These are phyloP conservation scores for Amanita muscaria DNA, from an alignment of 768 basidiomycete species.

Conservation along the genomic window DNA sequence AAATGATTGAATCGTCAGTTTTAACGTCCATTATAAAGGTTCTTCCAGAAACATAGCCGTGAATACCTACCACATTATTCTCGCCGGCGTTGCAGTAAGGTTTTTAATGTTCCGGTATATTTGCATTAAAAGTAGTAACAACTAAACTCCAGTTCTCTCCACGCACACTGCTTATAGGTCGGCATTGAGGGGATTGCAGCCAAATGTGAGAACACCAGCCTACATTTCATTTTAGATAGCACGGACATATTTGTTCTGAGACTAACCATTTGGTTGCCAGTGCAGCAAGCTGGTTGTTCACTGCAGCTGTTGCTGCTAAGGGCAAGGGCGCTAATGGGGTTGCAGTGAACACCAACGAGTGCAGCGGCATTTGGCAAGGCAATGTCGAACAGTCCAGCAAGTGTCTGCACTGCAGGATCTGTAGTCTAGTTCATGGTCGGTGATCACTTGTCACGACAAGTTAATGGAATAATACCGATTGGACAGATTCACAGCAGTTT, in stretches of 20 bases:
- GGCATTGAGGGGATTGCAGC: constrained; percentile 18
- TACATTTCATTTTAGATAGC: not conserved
- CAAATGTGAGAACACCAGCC: constrained; percentile 14
- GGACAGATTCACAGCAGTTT: constrained; percentile 17
- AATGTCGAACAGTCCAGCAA: not conserved
- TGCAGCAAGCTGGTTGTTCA: constrained; percentile 26
- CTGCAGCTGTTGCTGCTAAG: constrained; percentile 14
- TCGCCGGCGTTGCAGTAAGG: too few relatives aligned
- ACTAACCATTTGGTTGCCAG: constrained; percentile 16
- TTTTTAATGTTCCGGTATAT: too few relatives aligned
- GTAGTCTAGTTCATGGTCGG: not conserved
- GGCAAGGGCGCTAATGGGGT: constrained; percentile 13
- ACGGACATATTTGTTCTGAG: not conserved
- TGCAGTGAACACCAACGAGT: constrained; percentile 15
- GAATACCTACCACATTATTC: not conserved
- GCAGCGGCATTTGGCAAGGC: not conserved
- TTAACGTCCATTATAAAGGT: too few relatives aligned
- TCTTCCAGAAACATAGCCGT: too few relatives aligned
- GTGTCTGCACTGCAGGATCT: not conserved
- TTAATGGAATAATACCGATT: constrained; percentile 7
- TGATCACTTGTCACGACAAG: not conserved
- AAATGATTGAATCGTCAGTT: too few relatives aligned
- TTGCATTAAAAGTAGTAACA: too few relatives aligned
- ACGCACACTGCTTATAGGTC: not conserved
- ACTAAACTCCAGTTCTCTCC: not conserved